Base-by-base conservation (phyloP, 176 grass and related monocot genomes). In the Triticum monococcum region DNA sequence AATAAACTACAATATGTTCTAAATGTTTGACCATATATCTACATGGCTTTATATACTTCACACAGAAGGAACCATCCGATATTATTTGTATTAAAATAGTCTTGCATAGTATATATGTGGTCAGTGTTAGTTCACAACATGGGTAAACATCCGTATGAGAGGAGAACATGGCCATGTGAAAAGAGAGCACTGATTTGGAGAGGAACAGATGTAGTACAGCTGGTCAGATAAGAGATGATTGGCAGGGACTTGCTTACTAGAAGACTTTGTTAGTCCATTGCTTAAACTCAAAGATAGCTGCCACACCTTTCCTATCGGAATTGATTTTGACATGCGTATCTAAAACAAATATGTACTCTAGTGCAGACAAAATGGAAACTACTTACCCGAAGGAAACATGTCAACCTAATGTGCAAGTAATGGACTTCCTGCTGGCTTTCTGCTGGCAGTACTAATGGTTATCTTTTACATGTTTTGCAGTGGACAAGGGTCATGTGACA, bases 401-500 rank as follows among this genome's bases (percentile, higher is more conserved):
- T 69, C 31, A 69, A 68, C 14, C 24, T 76, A 77, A 22, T 2
- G 9, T 56, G 26, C 26, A 77, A 77, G 74, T 7, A 56, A 77
- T 56, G 25, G 45, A 56, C 45, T 77, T 56, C 25, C 74, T 56
- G 8, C 20, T 26, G 36, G 33, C 56, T n/a, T 20, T 5, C 52
- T 59, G 26, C 46, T 40, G 54, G 28, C 28, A 37, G 46, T 88
- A 67, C 26, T 85, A 72, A 91, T 82, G n/a, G 18, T 16, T 13
- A 31, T 73, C 7, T 63, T 81, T 78, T 88, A 50, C 63, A 63
- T 89, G 45, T 73, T 67, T 86, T 84, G 63, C 90, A 95, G 93
- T 59, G 87, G 8, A 37, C 61, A 87, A 75, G 63, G 75, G 18
- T 11, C 63, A 87, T 78, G 22, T 81, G 78, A 78, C 20, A 68